phyloP scores from a whole-genome alignment of 306 rosid species.

The Aeschynomene evenia region DNA sequence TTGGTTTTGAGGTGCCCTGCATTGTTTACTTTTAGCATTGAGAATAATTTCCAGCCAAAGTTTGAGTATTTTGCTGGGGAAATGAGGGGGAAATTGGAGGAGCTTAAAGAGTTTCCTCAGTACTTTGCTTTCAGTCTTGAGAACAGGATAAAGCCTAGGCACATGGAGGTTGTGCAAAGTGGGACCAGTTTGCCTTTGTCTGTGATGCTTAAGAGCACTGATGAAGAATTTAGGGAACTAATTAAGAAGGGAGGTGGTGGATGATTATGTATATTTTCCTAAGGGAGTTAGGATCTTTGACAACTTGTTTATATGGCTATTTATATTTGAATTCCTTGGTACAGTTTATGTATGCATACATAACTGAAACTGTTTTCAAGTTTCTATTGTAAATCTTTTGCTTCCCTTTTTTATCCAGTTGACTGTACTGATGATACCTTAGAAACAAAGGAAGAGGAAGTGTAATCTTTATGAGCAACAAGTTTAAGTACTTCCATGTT shows the following conservation, averaged over 20 bases:
- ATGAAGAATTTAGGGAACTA: constrained; percentile 64
- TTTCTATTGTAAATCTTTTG: constrained; percentile 3
- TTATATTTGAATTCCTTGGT: not conserved
- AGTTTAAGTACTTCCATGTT: not conserved
- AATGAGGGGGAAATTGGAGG: constrained; percentile 64
- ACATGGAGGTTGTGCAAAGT: constrained; percentile 51
- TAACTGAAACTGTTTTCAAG: constrained; percentile 1
- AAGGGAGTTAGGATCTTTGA: constrained; percentile 4
- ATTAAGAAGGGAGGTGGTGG: constrained; percentile 21
- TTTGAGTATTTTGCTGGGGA: constrained; percentile 57
- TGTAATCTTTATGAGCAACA: not conserved
- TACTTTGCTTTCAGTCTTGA: constrained; percentile 86
- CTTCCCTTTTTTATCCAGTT: not conserved
- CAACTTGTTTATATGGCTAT: constrained; percentile 16
- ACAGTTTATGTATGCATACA: not conserved
- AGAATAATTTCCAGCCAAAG: constrained; percentile 77
- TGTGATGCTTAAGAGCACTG: constrained; percentile 75
- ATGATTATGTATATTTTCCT: not conserved
- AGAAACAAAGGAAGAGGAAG: constrained; percentile 19
- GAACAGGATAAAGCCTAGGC: constrained; percentile 88
- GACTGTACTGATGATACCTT: constrained; percentile 3
- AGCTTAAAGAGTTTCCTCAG: constrained; percentile 79
- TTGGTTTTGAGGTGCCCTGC: constrained; percentile 83
- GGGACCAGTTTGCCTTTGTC: constrained; percentile 57
- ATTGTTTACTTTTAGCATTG: constrained; percentile 82